Conservation (phyloP, 2,329 filamentous ascomycete species). For the Fusarium praegraminearum region DNA sequence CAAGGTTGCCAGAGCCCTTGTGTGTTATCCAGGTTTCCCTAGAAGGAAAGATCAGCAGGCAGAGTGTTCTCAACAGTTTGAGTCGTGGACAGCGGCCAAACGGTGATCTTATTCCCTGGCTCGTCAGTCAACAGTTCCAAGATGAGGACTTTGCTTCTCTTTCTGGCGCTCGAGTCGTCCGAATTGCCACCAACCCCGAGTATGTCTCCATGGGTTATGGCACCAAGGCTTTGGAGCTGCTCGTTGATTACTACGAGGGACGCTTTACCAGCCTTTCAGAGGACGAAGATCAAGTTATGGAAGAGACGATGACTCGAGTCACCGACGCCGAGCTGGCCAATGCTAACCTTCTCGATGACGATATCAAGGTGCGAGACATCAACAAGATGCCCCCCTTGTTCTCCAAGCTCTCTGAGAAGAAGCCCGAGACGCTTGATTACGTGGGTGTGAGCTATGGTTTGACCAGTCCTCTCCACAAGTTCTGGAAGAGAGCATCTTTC, state of each 20-base stretch:
- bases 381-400: slow-evolving; percentile 94
- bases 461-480: slow-evolving; percentile 88
- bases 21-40: slow-evolving; percentile 95
- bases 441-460: slow-evolving; percentile 95
- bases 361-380: slow-evolving; percentile 90
- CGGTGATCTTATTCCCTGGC: slow-evolving; percentile 96
- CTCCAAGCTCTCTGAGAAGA: slow-evolving; percentile 84
- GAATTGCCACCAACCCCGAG: slow-evolving; percentile 96
- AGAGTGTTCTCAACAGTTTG: slow-evolving; percentile 90
- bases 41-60: slow-evolving; percentile 93
- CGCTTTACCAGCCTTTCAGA: slow-evolving; percentile 90
- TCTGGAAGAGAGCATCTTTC: slow-evolving; percentile 93
- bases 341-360: slow-evolving; percentile 82
- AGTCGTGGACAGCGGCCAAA: slow-evolving; percentile 89
- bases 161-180: slow-evolving; percentile 90
- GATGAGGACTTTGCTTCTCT: slow-evolving; percentile 95
- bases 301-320: slow-evolving; percentile 78
- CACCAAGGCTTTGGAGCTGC: slow-evolving; percentile 84
- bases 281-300: slow-evolving; percentile 64
- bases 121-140: slow-evolving; percentile 97
- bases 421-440: slow-evolving; percentile 86
- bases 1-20: slow-evolving; percentile 88
- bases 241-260: slow-evolving; percentile 93
- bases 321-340: slow-evolving; percentile 85
- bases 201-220: slow-evolving; percentile 95